These are phyloP conservation scores for Hydnomerulius pinastri DNA, from an alignment of 768 basidiomycete genomes.

Conservation along the genomic window DNA sequence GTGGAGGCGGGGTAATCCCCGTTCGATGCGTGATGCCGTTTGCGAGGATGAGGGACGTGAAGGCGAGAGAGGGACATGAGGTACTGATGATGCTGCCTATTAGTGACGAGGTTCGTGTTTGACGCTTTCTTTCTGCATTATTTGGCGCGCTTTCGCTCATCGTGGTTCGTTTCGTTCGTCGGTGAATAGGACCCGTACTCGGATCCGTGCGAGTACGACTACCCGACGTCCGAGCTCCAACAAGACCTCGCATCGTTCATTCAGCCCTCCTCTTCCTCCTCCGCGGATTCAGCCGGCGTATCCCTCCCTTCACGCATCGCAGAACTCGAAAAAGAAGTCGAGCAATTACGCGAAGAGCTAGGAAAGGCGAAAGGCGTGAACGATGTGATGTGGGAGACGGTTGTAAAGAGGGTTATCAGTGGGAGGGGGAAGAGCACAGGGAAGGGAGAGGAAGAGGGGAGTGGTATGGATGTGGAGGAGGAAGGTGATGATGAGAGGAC, in stretches of 20 bases:
- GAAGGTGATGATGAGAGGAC: not conserved
- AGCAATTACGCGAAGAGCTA: slow-evolving; percentile 64
- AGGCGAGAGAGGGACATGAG: slow-evolving; percentile 69
- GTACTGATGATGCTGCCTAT: slow-evolving; percentile 61
- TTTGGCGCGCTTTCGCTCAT: not conserved
- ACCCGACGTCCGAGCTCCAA: slow-evolving; percentile 56
- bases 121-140: not conserved
- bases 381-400: slow-evolving; percentile 89
- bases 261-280: slow-evolving; percentile 43
- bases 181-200: slow-evolving; percentile 19
- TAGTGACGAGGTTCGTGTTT: slow-evolving; percentile 40
- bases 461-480: not conserved
- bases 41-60: slow-evolving; percentile 63
- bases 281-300: slow-evolving; percentile 26
- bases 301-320: slow-evolving; percentile 57
- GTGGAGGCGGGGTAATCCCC: too few relatives aligned
- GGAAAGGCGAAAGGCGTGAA: slow-evolving; percentile 89
- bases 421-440: slow-evolving; percentile 37
- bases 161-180: too few relatives aligned
- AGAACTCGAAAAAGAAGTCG: slow-evolving; percentile 75
- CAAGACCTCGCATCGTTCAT: slow-evolving; percentile 71
- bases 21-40: slow-evolving; percentile 69
- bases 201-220: slow-evolving; percentile 33
- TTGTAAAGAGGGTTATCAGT: slow-evolving; percentile 67
- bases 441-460: not conserved